Evolutionary conservation across 2,329 filamentous ascomycete genomes (phyloP), one percentile per base, ranked within the genome.

Genomic region (Beauveria rudraprayagi): DNA sequence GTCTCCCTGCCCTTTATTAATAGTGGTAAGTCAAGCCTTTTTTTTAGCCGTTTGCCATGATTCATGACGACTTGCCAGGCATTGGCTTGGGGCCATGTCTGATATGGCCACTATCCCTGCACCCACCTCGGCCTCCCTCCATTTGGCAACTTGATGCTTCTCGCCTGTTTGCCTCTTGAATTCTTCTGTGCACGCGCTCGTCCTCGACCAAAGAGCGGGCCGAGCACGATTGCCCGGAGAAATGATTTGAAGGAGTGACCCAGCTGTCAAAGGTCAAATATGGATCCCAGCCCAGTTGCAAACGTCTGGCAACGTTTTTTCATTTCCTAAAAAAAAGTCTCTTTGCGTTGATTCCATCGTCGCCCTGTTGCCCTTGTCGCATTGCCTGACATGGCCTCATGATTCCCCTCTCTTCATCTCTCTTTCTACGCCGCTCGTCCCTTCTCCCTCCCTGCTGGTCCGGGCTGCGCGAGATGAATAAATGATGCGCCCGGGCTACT

Each of bases 391-490:
- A 14, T 28, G 1, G 52, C 37, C 40, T 55, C 40, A n/a, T 41
- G 34, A 14, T 16, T 22, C 30, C 34, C 19, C 19, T 43, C 30
- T n/a, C 28, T 14, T 40, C 50, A 17, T 50, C 50, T 22, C 50
- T 19, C 37, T 54, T 19, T 5, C 16, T 47, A 24, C 44, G 50
- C n/a, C 50, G 9, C 34, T 56, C 41, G 17, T 19, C 10, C 53
- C 26, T 30, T 46, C 41, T 34, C 53, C 54, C 37, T 40, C 43
- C 54, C 54, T 37, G n/a, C 54, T 34, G 41, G 41, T 30, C 30
- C 54, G 54, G 54, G 30, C 41, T 57, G 54, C 24, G 54, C 54
- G 54, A 57, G 43, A 57, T 47, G 54, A 9, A 16, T 37, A 16
- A 37, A 57, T 40, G 28, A 48, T 57, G 43, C 54, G n/a, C 41